Conservation (phyloP, 495 filamentous ascomycete genomes). For the Penicillium manginii region DNA sequence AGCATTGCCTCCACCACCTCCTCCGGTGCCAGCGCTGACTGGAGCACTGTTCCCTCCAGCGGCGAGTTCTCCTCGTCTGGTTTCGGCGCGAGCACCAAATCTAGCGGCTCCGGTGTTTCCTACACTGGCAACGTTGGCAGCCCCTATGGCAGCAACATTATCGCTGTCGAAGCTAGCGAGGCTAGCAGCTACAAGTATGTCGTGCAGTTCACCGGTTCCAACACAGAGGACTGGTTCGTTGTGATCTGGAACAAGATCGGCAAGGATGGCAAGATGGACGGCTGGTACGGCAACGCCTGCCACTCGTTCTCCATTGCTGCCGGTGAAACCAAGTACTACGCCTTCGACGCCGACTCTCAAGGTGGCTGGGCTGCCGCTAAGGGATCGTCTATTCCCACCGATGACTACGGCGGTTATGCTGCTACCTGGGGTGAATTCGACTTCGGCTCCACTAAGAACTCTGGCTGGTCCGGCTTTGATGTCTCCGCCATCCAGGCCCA, state of each 20-base stretch:
- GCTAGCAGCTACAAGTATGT: constrained; percentile 50
- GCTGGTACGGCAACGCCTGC: constrained; percentile 46
- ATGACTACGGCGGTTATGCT: constrained; percentile 38
- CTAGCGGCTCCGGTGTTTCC: constrained; percentile 34
- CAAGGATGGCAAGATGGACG: constrained; percentile 37
- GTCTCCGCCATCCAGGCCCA: constrained; percentile 44
- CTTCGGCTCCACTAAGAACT: constrained; percentile 37
- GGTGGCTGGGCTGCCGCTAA: constrained; percentile 40
- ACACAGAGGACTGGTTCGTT: constrained; percentile 40
- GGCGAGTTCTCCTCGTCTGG: constrained; percentile 29
- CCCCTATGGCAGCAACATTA: constrained; percentile 58
- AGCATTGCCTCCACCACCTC: constrained; percentile 9
- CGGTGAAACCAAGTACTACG: constrained; percentile 48
- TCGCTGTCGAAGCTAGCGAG: constrained; percentile 35
- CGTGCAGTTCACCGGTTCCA: constrained; percentile 45
- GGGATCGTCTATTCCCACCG: constrained; percentile 34
- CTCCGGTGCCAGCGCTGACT: constrained; percentile 16
- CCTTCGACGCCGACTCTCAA: constrained; percentile 51
- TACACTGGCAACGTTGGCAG: constrained; percentile 54
- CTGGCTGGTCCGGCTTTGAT: constrained; percentile 47
- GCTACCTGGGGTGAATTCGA: constrained; percentile 51
- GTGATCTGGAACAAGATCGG: constrained; percentile 59
- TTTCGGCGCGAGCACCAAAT: constrained; percentile 37
- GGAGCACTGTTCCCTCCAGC: constrained; percentile 27
- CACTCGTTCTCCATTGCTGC: constrained; percentile 44